Percentiles rank a stretch among this genome's conserved stretches.
Evolutionary conservation across 441 rosid species (phyloP).

Genomic region (Bocquillonia castaneifolia): DNA sequence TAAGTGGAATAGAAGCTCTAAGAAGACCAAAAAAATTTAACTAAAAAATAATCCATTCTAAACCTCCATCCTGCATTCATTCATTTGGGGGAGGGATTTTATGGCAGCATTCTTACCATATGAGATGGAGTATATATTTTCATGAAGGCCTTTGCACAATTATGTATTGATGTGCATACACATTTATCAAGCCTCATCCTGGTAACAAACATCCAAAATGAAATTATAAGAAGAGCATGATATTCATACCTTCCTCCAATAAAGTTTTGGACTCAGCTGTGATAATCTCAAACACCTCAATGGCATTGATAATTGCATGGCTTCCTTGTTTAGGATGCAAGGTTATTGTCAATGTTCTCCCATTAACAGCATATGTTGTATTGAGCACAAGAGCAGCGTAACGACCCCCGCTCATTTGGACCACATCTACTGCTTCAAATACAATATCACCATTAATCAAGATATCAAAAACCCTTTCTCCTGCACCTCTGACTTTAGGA

Average conservation of each 20-base stretch:
- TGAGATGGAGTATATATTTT: not conserved
- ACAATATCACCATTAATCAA: constrained; percentile 56
- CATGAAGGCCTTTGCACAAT: too few relatives aligned
- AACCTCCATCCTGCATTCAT: not conserved
- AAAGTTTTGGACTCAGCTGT: constrained; percentile 63
- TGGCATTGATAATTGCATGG: constrained; percentile 75
- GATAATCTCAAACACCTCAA: constrained; percentile 78
- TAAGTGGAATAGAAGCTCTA: not conserved
- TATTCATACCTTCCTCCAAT: constrained; percentile 70
- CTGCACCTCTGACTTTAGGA: constrained; percentile 46
- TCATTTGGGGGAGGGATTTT: not conserved
- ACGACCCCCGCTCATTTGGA: constrained; percentile 59
- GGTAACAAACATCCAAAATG: not conserved
- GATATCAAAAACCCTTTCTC: constrained; percentile 76
- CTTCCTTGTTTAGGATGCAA: constrained; percentile 59
- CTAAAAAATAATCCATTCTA: not conserved
- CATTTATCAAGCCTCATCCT: constrained; percentile 8
- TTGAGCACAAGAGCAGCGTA: constrained; percentile 79
- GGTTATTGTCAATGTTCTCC: constrained; percentile 70
- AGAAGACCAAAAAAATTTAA: not conserved
- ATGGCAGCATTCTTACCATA: not conserved
- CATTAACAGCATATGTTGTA: constrained; percentile 65
- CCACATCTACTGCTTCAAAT: constrained; percentile 57
- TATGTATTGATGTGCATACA: not conserved
- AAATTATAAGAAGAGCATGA: not conserved